Percentiles rank a stretch among this genome's conserved stretches.
These are phyloP conservation scores for Terana coerulea DNA, from an alignment of 768 basidiomycete species.

Conservation along the genomic window DNA sequence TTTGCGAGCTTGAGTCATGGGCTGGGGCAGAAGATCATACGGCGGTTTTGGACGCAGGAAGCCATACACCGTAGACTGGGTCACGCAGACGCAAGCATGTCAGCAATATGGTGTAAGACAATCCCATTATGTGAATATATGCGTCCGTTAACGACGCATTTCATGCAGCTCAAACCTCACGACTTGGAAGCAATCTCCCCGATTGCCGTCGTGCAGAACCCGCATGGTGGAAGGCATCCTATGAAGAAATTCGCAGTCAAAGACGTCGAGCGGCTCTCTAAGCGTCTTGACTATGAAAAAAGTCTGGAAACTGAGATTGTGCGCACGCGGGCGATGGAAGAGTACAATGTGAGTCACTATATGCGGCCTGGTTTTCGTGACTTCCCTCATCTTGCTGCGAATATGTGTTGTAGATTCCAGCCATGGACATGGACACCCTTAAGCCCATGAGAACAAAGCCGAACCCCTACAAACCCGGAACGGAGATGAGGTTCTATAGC, in stretches of 20 bases:
- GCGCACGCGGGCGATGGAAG: background rate
- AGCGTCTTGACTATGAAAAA: background rate
- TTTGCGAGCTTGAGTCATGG: too few species aligned
- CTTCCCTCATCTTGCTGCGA: too few species aligned
- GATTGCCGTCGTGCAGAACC: background rate
- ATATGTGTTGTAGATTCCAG: too few species aligned
- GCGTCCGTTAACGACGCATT: too few species aligned
- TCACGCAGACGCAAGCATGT: slow-evolving; percentile 2
- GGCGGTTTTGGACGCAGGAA: too few species aligned
- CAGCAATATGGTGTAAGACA: background rate
- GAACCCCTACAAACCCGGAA: background rate
- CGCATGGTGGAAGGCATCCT: background rate
- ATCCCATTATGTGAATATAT: too few species aligned
- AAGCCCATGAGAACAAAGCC: background rate
- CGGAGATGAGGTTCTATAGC: slow-evolving; percentile 7
- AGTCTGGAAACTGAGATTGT: background rate
- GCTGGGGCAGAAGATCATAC: too few species aligned
- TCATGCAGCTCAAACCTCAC: background rate
- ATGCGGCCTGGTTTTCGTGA: background rate
- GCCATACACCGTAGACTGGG: slow-evolving; percentile 1
- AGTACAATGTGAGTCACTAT: background rate
- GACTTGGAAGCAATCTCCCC: background rate
- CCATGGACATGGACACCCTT: slow-evolving; percentile 1
- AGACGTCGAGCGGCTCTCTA: background rate
- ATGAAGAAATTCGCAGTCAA: slow-evolving; percentile 1